Evolutionary conservation across 352 stramenopile species (phyloP), one percentile per base, ranked within the genome.

Genomic region (Phytophthora tubulina): DNA sequence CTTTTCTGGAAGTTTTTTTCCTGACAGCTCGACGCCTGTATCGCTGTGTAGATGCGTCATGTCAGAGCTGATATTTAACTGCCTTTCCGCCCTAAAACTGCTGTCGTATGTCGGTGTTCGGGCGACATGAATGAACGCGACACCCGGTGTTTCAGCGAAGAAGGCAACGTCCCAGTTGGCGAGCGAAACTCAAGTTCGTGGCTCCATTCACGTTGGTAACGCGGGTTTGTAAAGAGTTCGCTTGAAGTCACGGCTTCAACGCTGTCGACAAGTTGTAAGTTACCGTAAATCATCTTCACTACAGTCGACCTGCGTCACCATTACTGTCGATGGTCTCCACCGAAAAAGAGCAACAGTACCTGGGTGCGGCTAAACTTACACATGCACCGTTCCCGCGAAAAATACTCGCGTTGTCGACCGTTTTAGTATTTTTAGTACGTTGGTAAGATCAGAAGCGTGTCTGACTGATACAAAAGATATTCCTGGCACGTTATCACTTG

Each of bases 221-320:
- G 45, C 54, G 38, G 50, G 35, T 59, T 59, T 59, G 52, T 48
- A 59, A 48, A 45, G 17, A 17, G 15, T 45, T 53, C n/a, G 42
- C 32, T 65, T 65, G 57, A 65, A 65, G 57, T 65, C 57, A 21
- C n/a, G 9, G 15, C 44, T 55, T 65, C 44, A 67, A 67, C 10
- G 52, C 33, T 36, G 52, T 50, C 36, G 42, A 48, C 52, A 48
- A 53, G 46, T 67, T 39, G 60, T 27, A 15, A 15, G 14, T 4
- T 32, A 31, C 10, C 36, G 14, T 33, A 21, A 35, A 51, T 51
- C 4, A 51, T 31, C 6, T 15, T 8, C 15, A 56, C 7, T 21
- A 32, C 21, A 49, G 35, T 48, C 38, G 35, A 30, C 51, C 2
- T 36, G 53, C 53, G 53, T 60, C 53, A 60, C 35, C 10, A 7